These are phyloP conservation scores for Solanum neorickii DNA, from an alignment of 257 asterid species.

Conservation along the genomic window DNA sequence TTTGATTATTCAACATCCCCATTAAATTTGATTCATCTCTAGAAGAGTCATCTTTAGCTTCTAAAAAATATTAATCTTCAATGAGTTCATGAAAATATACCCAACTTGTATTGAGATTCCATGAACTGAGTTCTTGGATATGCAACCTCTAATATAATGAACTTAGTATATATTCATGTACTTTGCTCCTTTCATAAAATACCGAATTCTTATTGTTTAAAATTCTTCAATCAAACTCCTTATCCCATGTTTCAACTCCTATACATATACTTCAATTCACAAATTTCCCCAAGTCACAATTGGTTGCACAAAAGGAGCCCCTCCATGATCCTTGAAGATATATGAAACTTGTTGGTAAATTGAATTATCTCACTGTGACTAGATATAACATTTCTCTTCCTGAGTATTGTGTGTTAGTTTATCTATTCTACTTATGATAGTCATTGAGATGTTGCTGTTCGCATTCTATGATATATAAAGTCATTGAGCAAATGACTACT, in stretches of 20 bases:
- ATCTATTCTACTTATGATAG: no score
- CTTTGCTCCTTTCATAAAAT: background rate
- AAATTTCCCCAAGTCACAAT: background rate
- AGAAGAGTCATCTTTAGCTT: background rate
- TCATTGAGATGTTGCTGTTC: background rate
- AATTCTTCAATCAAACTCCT: background rate
- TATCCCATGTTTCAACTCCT: background rate
- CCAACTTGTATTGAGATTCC: background rate
- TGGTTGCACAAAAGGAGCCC: background rate
- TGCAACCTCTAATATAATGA: background rate
- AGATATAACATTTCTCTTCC: background rate
- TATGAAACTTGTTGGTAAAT: background rate
- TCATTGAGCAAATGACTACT: background rate
- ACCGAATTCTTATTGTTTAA: no score
- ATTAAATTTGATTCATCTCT: background rate
- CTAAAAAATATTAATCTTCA: no score
- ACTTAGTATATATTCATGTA: background rate
- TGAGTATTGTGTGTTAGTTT: background rate
- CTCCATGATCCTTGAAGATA: background rate
- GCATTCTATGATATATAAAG: background rate
- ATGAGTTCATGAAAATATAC: background rate
- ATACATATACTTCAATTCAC: background rate
- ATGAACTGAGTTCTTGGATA: background rate
- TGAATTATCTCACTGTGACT: background rate
- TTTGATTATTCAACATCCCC: background rate